phyloP scores from a whole-genome alignment of 495 filamentous ascomycete species.

The Copromyces sp. region DNA sequence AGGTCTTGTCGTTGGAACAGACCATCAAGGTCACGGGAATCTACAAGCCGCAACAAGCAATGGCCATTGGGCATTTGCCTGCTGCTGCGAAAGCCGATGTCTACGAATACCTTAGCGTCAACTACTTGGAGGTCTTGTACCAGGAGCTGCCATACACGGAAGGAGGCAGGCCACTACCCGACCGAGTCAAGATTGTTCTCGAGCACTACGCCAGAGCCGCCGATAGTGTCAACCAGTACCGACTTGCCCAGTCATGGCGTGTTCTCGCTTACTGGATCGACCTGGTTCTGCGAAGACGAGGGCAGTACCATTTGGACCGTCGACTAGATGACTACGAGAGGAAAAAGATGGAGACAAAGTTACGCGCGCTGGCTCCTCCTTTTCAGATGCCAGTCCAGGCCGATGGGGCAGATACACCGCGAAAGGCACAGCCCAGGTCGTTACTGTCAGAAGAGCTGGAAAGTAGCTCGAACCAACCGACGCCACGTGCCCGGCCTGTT shows the following conservation, averaged over 20 bases:
- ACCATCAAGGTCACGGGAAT: slow-evolving; percentile 46
- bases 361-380: not conserved
- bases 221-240: slow-evolving; percentile 47
- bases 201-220: slow-evolving; percentile 54
- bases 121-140: slow-evolving; percentile 44
- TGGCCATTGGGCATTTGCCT: slow-evolving; percentile 51
- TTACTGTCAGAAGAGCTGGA: slow-evolving; percentile 47
- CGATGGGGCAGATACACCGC: slow-evolving; percentile 28
- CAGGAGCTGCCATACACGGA: slow-evolving; percentile 27
- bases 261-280: slow-evolving; percentile 53
- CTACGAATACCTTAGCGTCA: slow-evolving; percentile 50
- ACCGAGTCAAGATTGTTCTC: slow-evolving; percentile 42
- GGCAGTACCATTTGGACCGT: slow-evolving; percentile 42
- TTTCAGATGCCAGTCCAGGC: slow-evolving; percentile 3
- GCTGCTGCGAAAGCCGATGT: slow-evolving; percentile 40
- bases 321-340: slow-evolving; percentile 24
- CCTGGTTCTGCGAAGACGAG: slow-evolving; percentile 48
- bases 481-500: slow-evolving; percentile 63
- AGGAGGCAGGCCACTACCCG: slow-evolving; percentile 20
- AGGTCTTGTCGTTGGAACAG: slow-evolving; percentile 51
- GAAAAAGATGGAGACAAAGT: slow-evolving; percentile 19
- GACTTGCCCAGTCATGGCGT: slow-evolving; percentile 67
- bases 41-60: slow-evolving; percentile 48
- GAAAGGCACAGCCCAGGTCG: slow-evolving; percentile 26
- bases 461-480: slow-evolving; percentile 67